Conservation (phyloP, 176 grass and related monocot genomes). For the Oryza punctata region DNA sequence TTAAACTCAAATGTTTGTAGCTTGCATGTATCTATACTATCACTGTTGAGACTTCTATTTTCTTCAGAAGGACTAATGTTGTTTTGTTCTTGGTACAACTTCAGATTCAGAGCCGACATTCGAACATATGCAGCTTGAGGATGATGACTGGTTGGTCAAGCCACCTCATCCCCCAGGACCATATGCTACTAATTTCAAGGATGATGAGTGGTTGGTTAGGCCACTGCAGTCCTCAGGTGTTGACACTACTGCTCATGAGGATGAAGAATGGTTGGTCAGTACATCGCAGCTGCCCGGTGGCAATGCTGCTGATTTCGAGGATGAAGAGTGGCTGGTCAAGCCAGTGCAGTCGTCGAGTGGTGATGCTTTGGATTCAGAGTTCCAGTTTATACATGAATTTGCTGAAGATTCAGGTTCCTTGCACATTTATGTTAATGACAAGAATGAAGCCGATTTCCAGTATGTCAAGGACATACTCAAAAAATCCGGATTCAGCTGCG, state of each 20-base stretch:
- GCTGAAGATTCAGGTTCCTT: constrained; percentile 28
- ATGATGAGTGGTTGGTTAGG: constrained; percentile 42
- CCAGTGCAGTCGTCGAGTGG: constrained; percentile 20
- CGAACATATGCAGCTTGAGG: constrained; percentile 42
- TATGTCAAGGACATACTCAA: constrained; percentile 81
- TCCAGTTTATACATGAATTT: constrained; percentile 35
- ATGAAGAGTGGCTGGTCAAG: constrained; percentile 51
- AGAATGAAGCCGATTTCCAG: constrained; percentile 74
- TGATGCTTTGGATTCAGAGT: constrained; percentile 34
- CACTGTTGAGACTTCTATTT: background rate
- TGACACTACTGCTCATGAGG: constrained; percentile 14
- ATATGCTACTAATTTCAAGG: constrained; percentile 18
- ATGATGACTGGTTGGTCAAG: constrained; percentile 54
- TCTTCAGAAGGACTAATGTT: background rate
- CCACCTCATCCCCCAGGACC: constrained; percentile 18
- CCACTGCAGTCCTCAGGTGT: constrained; percentile 24
- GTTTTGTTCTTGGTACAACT: constrained; percentile 10
- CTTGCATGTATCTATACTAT: background rate
- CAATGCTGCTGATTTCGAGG: constrained; percentile 33
- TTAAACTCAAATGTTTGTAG: background rate
- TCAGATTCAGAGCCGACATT: constrained; percentile 47
- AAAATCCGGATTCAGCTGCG: constrained; percentile 72
- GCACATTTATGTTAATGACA: constrained; percentile 65
- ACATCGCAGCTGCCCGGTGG: constrained; percentile 15
- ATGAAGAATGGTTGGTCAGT: constrained; percentile 47